Evolutionary conservation across 2,329 filamentous ascomycete species (phyloP).

Genomic region (Calonectria henricotiae): DNA sequence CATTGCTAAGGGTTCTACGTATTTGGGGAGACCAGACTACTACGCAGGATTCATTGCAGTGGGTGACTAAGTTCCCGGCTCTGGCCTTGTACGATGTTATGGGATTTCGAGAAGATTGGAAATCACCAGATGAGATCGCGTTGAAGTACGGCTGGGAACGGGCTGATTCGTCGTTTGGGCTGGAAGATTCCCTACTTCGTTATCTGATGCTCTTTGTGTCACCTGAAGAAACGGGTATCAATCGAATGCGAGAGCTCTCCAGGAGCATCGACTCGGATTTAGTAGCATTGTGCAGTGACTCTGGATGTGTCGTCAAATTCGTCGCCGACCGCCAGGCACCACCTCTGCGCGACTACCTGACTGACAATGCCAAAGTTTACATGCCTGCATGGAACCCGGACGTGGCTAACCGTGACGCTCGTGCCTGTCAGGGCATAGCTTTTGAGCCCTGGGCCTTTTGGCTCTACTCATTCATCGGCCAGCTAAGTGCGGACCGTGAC

Average conservation of each 20-base stretch:
- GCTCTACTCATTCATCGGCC: constrained; percentile 61
- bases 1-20: constrained; percentile 64
- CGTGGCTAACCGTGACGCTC: constrained; percentile 51
- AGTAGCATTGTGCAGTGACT: constrained; percentile 56
- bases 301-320: constrained; percentile 55
- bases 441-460: constrained; percentile 63
- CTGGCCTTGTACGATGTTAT: constrained; percentile 65
- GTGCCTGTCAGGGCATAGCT: constrained; percentile 56
- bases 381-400: constrained; percentile 54
- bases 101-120: constrained; percentile 59
- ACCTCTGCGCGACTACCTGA: constrained; percentile 56
- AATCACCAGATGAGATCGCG: constrained; percentile 46
- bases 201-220: constrained; percentile 59
- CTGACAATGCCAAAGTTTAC: constrained; percentile 54
- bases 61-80: constrained; percentile 62
- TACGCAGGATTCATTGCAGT: constrained; percentile 61
- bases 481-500: constrained; percentile 58
- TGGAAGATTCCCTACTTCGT: constrained; percentile 56
- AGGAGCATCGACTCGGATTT: constrained; percentile 58
- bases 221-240: constrained; percentile 47
- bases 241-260: constrained; percentile 51
- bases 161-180: constrained; percentile 46
- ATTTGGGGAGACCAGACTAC: constrained; percentile 63
- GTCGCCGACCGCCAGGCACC: constrained; percentile 54
- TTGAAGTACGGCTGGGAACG: constrained; percentile 57